Percentiles rank a stretch among this genome's conserved stretches.
phyloP scores from a whole-genome alignment of 176 grass and related monocot species.

The Rhynchospora tenuis region DNA sequence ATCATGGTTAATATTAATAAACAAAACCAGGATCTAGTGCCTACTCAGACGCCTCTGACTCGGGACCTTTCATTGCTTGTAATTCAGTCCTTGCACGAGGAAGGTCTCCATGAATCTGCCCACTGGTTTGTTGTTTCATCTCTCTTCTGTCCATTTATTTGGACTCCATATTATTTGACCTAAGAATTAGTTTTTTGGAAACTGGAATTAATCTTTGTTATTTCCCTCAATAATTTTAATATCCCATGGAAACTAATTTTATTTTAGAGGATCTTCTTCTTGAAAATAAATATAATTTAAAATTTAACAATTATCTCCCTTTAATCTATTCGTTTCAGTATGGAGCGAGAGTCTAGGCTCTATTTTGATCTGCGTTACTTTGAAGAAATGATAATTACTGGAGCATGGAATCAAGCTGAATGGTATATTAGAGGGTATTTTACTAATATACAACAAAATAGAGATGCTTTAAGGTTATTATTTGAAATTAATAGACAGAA shows the following conservation, averaged over 20 bases:
- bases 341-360: conserved; percentile 26
- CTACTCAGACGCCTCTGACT: background rate
- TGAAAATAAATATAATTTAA: background rate
- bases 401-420: conserved; percentile 15
- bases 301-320: background rate
- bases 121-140: background rate
- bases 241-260: too few species aligned
- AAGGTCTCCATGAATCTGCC: background rate
- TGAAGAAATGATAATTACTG: conserved; percentile 21
- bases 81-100: background rate
- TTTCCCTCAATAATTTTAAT: too few species aligned
- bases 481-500: conserved; percentile 27
- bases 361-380: conserved; percentile 31
- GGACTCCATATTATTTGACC: too few species aligned
- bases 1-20: background rate
- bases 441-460: conserved; percentile 20
- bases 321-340: background rate
- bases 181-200: too few species aligned
- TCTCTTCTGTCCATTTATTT: too few species aligned
- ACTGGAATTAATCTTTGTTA: too few species aligned
- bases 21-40: background rate
- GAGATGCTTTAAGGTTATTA: conserved; percentile 16
- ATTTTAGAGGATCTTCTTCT: too few species aligned
- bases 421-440: conserved; percentile 27
- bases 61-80: background rate